Evolutionary conservation across 1,139 yeast species (phyloP), one percentile per base, ranked within the genome.

Genomic region (Saccharomycopsis crataegensis): DNA sequence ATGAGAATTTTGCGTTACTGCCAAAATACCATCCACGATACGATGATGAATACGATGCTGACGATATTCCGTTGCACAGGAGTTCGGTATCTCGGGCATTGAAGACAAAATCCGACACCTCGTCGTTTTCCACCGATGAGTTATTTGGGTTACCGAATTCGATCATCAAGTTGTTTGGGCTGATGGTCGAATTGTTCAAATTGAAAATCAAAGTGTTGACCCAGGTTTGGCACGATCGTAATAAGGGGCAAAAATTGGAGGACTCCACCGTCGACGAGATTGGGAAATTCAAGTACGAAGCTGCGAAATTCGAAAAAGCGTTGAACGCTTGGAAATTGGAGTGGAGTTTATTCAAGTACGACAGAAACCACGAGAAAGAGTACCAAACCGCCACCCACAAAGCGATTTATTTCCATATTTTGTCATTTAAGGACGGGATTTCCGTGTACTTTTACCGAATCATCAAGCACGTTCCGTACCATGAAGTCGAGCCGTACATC

Each of bases 91-190:
- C 28, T 4, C 28, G 28, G 28, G 28, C 28, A 4, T 22, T 22
- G 28, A 22, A 22, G 28, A 22, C 28, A 22, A 22, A 22, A 22
- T 22, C 28, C 4, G 28, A 22, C 4, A 22, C 28, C 4, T 22
- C 28, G 28, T 22, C 28, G 4, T 22, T 22, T 22, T 34, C 17
- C 32, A 17, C 42, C 8, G 48, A 86, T 67, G 88, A 93, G 0
- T 72, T 88, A 53, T 87, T 87, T 64, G 96, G 96, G 0, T 71
- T 89, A 52, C 96, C 96, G 1, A 87, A 86, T 64, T 85, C 96
- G 1, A 71, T 89, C 48, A 83, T 88, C 58, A 64, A 82, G 42
- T 70, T 88, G 49, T 87, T 89, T 66, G 78, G 86, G 54, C 86
- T 83, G 58, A 81, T 84, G 12, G 88, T 84, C 8, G 80, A 80